These are phyloP conservation scores for Aureobasidium sp. DNA, from an alignment of 2,329 filamentous ascomycete genomes.

Conservation along the genomic window DNA sequence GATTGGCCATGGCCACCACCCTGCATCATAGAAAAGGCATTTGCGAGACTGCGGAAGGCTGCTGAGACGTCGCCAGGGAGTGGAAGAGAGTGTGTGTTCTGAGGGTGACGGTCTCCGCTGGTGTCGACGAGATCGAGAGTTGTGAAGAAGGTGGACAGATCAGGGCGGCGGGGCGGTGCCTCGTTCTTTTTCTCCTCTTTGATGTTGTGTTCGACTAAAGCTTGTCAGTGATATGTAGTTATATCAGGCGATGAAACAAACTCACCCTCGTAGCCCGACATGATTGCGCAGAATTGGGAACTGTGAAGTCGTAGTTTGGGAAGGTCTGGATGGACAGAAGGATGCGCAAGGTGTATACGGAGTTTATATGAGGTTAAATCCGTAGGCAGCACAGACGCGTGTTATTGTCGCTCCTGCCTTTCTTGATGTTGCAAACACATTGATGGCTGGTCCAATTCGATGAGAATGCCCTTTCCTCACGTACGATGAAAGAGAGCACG, in stretches of 20 bases:
- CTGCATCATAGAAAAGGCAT: constrained; percentile 52
- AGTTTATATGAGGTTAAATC: background rate
- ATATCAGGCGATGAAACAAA: background rate
- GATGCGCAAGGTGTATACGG: background rate
- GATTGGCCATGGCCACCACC: constrained; percentile 19
- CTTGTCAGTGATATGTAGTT: constrained; percentile 11
- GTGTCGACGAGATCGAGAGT: constrained; percentile 51
- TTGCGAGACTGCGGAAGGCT: constrained; percentile 50
- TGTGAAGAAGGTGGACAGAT: constrained; percentile 57
- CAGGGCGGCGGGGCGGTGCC: constrained; percentile 44
- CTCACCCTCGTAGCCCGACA: constrained; percentile 40
- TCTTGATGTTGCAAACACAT: background rate
- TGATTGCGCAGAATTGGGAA: constrained; percentile 15
- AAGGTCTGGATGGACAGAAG: background rate
- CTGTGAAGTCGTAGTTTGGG: too few relatives aligned
- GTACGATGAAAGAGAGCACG: background rate
- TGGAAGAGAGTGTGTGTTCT: constrained; percentile 50
- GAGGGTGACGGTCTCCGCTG: constrained; percentile 38
- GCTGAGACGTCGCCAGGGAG: constrained; percentile 53
- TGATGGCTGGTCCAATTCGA: background rate
- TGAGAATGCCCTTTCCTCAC: background rate
- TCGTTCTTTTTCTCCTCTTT: constrained; percentile 25
- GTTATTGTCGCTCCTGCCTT: constrained; percentile 5
- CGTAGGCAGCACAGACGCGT: background rate
- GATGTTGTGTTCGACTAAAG: constrained; percentile 42